Conservation (phyloP, 2,329 filamentous ascomycete species). For the Fusarium palustre region DNA sequence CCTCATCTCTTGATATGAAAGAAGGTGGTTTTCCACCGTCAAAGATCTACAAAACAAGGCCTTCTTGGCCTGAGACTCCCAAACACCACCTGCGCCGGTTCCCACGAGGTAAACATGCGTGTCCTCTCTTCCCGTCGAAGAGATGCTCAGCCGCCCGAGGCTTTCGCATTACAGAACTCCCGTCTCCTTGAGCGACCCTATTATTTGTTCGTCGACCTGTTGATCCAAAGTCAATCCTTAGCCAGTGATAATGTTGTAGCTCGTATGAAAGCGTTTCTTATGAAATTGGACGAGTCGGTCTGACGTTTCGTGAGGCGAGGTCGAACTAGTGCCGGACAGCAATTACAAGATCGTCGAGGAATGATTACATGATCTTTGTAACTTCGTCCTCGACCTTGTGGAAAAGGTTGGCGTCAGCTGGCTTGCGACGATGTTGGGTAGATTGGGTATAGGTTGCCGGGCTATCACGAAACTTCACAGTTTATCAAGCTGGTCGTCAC, state of each 20-base stretch:
- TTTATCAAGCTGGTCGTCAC: slow-evolving; percentile 55
- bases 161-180: slow-evolving; percentile 50
- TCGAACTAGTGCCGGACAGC: slow-evolving; percentile 35
- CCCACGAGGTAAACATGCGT: slow-evolving; percentile 46
- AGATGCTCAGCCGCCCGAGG: slow-evolving; percentile 50
- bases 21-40: slow-evolving; percentile 59
- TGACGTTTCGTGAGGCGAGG: slow-evolving; percentile 30
- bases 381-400: slow-evolving; percentile 87
- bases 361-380: slow-evolving; percentile 84
- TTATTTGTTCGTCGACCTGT: slow-evolving; percentile 47
- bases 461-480: slow-evolving; percentile 33
- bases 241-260: slow-evolving; percentile 25
- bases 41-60: slow-evolving; percentile 59
- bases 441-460: slow-evolving; percentile 30
- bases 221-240: slow-evolving; percentile 48
- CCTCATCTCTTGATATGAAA: slow-evolving; percentile 56
- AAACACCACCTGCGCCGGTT: slow-evolving; percentile 47
- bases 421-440: slow-evolving; percentile 31
- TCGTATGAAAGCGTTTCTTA: slow-evolving; percentile 22
- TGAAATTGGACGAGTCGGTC: slow-evolving; percentile 34
- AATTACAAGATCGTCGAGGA: slow-evolving; percentile 29
- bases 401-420: slow-evolving; percentile 49
- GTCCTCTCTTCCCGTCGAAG: slow-evolving; percentile 52
- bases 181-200: slow-evolving; percentile 46
- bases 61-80: slow-evolving; percentile 48